These are phyloP conservation scores for Triticum urartu DNA, from an alignment of 176 grass and related monocot species.

Conservation along the genomic window DNA sequence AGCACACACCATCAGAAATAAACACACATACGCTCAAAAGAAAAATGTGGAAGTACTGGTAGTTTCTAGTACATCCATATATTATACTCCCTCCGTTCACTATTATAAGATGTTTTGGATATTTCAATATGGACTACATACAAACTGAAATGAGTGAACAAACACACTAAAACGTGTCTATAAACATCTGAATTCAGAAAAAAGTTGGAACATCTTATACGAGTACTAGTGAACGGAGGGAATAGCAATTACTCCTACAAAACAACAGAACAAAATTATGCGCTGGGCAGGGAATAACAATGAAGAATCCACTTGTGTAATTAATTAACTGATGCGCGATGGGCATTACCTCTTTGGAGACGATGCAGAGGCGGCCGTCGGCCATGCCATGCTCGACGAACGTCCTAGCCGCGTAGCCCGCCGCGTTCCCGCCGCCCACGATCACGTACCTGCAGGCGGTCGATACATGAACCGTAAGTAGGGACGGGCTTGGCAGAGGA, in stretches of 20 bases:
- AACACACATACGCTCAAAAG: not conserved
- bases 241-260: not conserved
- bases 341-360: slow-evolving; percentile 80
- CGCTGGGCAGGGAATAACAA: not conserved
- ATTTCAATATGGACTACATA: no score
- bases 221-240: no score
- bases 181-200: no score
- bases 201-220: no score
- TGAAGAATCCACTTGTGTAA: not conserved
- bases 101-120: no score
- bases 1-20: slow-evolving; percentile 13
- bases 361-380: slow-evolving; percentile 78
- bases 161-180: no score
- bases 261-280: not conserved
- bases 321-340: not conserved
- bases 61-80: not conserved
- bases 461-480: not conserved
- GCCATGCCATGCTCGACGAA: slow-evolving; percentile 92
- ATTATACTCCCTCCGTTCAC: no score
- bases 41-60: not conserved
- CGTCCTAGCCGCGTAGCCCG: slow-evolving; percentile 79
- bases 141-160: no score
- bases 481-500: not conserved
- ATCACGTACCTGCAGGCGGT: slow-evolving; percentile 71
- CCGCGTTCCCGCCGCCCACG: slow-evolving; percentile 87